phyloP scores from a whole-genome alignment of 768 basidiomycete genomes.

The Agaricus blazei region DNA sequence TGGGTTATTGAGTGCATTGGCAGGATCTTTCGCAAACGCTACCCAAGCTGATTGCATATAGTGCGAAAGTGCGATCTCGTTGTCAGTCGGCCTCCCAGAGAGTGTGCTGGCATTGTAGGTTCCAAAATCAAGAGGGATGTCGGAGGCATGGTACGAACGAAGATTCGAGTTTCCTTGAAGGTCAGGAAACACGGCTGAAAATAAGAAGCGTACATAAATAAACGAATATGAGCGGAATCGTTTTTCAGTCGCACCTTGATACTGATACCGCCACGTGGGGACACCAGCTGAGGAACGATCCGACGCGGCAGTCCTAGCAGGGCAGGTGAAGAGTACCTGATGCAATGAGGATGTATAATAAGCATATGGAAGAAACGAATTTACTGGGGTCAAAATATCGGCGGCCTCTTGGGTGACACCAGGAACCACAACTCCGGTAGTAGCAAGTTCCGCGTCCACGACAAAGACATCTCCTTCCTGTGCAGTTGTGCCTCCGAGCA shows the following conservation, averaged over 20 bases:
- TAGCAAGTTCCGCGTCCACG: conserved; percentile 21
- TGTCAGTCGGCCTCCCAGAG: not conserved
- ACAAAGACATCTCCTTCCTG: conserved; percentile 30
- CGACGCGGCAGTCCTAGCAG: conserved; percentile 19
- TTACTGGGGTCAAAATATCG: too few species aligned
- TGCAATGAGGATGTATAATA: too few species aligned
- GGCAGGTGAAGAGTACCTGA: conserved; percentile 25
- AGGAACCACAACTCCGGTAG: conserved; percentile 13
- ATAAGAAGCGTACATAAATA: too few species aligned
- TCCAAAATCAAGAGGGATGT: conserved; percentile 36
- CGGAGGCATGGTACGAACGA: conserved; percentile 32
- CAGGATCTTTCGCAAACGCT: conserved; percentile 12
- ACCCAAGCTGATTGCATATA: conserved; percentile 10
- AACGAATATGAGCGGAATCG: too few species aligned
- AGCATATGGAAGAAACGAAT: too few species aligned
- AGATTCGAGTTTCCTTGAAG: conserved; percentile 27
- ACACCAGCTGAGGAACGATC: conserved; percentile 22
- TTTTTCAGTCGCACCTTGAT: conserved; percentile 16
- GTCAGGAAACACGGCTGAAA: conserved; percentile 29
- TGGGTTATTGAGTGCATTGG: not conserved
- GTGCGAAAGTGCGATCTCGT: conserved; percentile 4
- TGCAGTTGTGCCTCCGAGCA: conserved; percentile 22
- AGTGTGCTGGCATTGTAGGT: conserved; percentile 14
- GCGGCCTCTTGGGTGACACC: too few species aligned
- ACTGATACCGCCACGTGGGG: conserved; percentile 24